Evolutionary conservation across 257 asterid genomes (phyloP), one percentile per base, ranked within the genome.

Genomic region (Solanum virginianum): DNA sequence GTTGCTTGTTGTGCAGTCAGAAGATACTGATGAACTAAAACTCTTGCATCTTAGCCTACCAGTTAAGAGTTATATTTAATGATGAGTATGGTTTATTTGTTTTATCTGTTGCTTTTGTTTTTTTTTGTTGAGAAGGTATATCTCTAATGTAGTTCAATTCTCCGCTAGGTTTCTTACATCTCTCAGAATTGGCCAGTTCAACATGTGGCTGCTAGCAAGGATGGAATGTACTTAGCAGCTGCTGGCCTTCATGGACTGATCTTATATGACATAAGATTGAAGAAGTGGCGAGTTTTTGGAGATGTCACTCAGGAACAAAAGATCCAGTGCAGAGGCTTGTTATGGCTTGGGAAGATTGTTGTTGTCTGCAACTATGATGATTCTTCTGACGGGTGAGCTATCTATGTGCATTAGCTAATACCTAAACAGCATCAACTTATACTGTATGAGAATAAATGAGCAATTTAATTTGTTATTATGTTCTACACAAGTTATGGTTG

Each of bases 171-270:
- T 89, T 97, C 99, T 84, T 97, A 97, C 89, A 92, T 97, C 86
- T 91, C 94, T n/a, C 99, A 93, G 90, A 97, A 97, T 90, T 97
- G 99, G 99, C 99, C 99, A 71, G 91, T 97, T 90, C 91, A 90
- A 75, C 99, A 97, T 86, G 99, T 95, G 90, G 98, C 99, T 83
- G 99, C 99, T 86, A 97, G 99, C 91, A 94, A 90, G 90, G 99
- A 97, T 89, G 99, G 99, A 85, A 95, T 93, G 98, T 97, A 95
- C 89, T 89, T 97, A 86, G 99, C 99, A 85, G 96, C 94, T 90
- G 96, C 99, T 71, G 99, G 99, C 80, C 93, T 92, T 90, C 98
- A 95, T 86, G 99, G 99, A 89, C 92, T 97, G 88, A 94, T 95
- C 87, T 92, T 97, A 89, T 95, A 97, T 70, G 99, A 97, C 89